Evolutionary conservation across 225 moss, liverwort and hornwort genomes (phyloP).

Genomic region (Marchantia paleacea): DNA sequence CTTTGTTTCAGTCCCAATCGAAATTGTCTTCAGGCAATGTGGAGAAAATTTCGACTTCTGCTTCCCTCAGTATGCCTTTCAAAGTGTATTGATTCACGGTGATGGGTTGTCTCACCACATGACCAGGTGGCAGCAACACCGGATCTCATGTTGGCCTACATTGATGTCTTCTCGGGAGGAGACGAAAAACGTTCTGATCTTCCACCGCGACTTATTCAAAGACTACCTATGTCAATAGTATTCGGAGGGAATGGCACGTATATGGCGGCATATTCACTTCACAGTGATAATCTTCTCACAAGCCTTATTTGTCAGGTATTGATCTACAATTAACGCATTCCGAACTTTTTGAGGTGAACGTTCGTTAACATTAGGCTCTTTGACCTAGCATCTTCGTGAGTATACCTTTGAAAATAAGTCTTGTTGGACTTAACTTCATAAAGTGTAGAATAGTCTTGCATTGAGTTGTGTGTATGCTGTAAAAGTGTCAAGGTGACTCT

Average conservation of each 20-base stretch:
- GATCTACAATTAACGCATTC: too few species aligned
- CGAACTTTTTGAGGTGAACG: too few species aligned
- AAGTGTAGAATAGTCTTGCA: too few species aligned
- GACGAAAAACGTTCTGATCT: constrained; percentile 92
- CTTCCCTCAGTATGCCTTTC: too few species aligned
- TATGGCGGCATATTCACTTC: constrained; percentile 89
- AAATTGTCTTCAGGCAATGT: not conserved
- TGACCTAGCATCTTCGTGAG: too few species aligned
- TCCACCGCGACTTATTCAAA: constrained; percentile 78
- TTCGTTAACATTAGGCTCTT: too few species aligned
- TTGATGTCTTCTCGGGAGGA: constrained; percentile 96
- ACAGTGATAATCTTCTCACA: constrained; percentile 95
- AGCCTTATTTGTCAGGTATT: constrained; percentile 51
- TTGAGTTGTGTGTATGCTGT: too few species aligned
- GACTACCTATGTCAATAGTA: constrained; percentile 86
- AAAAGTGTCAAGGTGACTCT: too few species aligned
- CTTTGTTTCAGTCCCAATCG: not conserved
- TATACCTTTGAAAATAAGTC: too few species aligned
- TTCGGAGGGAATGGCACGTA: constrained; percentile 96
- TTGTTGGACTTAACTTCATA: too few species aligned
- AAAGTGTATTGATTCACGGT: not conserved
- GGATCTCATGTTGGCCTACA: constrained; percentile 93
- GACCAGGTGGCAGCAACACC: constrained; percentile 95
- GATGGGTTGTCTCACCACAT: constrained; percentile 2
- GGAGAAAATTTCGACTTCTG: too few species aligned